A percentile compares a stretch with the other conserved stretches of the same genome.
phyloP scores from a whole-genome alignment of 2,329 filamentous ascomycete genomes.

The Scleromitrula shiraiana region DNA sequence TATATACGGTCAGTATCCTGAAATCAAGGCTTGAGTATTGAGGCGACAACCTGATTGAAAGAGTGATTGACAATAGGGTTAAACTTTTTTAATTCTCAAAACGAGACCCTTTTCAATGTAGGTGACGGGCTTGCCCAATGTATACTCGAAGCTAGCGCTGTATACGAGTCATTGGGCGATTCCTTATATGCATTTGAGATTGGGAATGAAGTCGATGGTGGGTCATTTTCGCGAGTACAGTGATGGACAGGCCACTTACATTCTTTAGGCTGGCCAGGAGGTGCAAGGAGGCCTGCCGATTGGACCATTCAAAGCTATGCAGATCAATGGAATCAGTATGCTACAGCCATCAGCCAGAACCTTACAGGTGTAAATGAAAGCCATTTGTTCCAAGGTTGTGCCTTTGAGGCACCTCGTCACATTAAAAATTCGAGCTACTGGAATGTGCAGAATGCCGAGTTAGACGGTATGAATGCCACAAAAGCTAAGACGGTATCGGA shows the following conservation, averaged over 20 bases:
- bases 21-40: too few relatives aligned
- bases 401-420: neutral
- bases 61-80: too few relatives aligned
- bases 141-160: too few relatives aligned
- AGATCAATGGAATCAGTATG: neutral
- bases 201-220: slow-evolving; percentile 12
- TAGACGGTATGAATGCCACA: too few relatives aligned
- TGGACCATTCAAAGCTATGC: neutral
- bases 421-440: neutral
- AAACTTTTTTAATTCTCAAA: too few relatives aligned
- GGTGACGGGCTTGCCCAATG: too few relatives aligned
- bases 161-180: too few relatives aligned
- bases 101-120: too few relatives aligned
- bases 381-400: neutral
- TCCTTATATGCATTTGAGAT: slow-evolving; percentile 12
- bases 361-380: neutral
- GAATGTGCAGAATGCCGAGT: neutral
- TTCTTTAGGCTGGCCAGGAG: neutral
- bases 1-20: neutral
- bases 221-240: neutral
- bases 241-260: too few relatives aligned
- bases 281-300: neutral
- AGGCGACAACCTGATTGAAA: too few relatives aligned
- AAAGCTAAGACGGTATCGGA: neutral
- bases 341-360: neutral